Base-by-base conservation (phyloP, 176 grass and related monocot genomes). In the Tuctoria greenei region DNA sequence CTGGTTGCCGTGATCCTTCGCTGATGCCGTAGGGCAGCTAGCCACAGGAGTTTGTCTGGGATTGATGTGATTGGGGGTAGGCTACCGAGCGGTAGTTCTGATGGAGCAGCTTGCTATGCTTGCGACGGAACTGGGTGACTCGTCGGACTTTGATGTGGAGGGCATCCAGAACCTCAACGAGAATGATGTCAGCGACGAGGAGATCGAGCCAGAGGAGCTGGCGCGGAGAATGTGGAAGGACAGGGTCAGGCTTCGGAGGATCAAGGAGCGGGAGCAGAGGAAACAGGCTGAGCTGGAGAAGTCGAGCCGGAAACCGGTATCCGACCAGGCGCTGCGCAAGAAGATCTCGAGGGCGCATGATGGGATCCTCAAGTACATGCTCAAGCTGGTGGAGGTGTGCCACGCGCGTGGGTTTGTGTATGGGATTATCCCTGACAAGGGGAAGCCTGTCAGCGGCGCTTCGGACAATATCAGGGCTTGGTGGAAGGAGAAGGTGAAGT, bases 401-500 rank as follows among this genome's bases (percentile, higher is more conserved):
- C 88, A 92, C 58, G 95, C 86, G 0, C 89, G 92, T 0, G 95
- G 92, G 26, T 99, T 99, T 16, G 89, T 99, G 6, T 99, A 99
- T 4, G 95, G 95, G 69, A 92, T 99, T 60, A 92, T 99, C 62
- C 92, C 92, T 4, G 89, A 95, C 10, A 95, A 99, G 69, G 95
- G 95, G 42, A 99, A 99, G 81, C 92, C 95, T 21, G 89, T 99
- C 4, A 92, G 92, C 10, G 95, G 95, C 0, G 87, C 95, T 18
- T 99, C 95, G 0, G 95, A 99, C 72, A 99, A 99, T 14, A 88
- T 99, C 47, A 87, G 95, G 79, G 95, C 92, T 42, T 99, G 95
- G 95, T 99, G 95, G 95, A 99, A 99, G 84, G 95, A 99, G 72
- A 99, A 95, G 80, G 95, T 99, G 35, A 95, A 80, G 84, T 99